phyloP scores from a whole-genome alignment of 169 alveolate species.

The Eimeria acervulina region DNA sequence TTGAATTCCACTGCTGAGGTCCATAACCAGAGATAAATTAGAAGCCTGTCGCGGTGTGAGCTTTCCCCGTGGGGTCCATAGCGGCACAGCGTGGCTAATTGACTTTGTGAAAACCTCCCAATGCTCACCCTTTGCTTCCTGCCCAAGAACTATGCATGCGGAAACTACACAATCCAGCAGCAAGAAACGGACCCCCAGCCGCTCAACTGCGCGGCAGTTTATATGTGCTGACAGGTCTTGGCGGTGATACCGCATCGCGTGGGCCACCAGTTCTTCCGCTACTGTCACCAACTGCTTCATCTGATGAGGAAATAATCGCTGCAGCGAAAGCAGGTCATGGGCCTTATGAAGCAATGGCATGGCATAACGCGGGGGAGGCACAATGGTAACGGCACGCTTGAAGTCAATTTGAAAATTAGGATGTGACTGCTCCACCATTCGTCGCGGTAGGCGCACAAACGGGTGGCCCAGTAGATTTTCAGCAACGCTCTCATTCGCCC shows the following conservation, averaged over 20 bases:
- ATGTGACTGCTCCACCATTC: not conserved
- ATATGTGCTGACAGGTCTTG: not conserved
- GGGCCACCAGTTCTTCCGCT: not conserved
- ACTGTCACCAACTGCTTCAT: not conserved
- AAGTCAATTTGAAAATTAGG: not conserved
- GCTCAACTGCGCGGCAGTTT: not conserved
- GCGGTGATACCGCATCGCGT: not conserved
- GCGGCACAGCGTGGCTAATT: not conserved
- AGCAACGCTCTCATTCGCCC: not conserved
- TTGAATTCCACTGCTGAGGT: conserved; percentile 8
- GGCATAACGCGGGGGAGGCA: not conserved
- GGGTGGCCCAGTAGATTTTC: not conserved
- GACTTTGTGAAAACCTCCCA: not conserved
- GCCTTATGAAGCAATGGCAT: not conserved
- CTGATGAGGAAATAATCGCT: not conserved
- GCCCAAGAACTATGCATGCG: not conserved
- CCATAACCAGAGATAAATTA: not conserved
- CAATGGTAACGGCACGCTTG: not conserved
- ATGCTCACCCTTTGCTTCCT: not conserved
- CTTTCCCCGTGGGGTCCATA: not conserved
- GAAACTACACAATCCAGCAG: not conserved
- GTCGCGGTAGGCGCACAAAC: not conserved
- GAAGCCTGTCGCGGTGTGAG: no score
- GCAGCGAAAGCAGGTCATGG: not conserved
- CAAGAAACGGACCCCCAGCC: conserved; percentile 18